phyloP scores from a whole-genome alignment of 805 yeast species.

The Pichia sporocuriosa region DNA sequence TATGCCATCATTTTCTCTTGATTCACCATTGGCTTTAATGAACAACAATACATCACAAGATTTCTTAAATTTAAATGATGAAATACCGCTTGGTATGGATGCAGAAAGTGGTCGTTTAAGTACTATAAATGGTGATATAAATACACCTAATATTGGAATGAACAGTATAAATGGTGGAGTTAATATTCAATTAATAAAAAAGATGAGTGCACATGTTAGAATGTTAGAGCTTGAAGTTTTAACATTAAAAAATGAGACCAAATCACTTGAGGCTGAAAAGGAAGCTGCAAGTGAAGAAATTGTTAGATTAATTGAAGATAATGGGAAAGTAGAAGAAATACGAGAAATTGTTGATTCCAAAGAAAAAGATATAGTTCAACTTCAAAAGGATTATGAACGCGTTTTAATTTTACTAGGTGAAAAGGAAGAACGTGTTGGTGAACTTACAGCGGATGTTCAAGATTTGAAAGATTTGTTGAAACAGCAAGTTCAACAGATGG shows the following conservation, averaged over 20 bases:
- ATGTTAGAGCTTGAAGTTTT: conserved; percentile 73
- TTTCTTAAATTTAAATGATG: conserved; percentile 6
- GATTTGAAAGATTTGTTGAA: conserved; percentile 83
- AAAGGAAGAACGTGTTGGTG: conserved; percentile 78
- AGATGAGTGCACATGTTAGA: conserved; percentile 69
- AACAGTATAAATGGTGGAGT: conserved; percentile 18
- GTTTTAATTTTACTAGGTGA: conserved; percentile 75
- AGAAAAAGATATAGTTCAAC: conserved; percentile 15
- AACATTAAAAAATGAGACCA: conserved; percentile 57
- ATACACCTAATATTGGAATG: not conserved
- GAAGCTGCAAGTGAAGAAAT: conserved; percentile 65
- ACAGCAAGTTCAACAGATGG: conserved; percentile 82
- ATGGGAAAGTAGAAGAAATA: conserved; percentile 36
- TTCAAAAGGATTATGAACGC: conserved; percentile 31
- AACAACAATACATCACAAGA: conserved; percentile 1
- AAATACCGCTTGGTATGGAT: conserved; percentile 12
- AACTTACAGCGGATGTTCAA: conserved; percentile 77
- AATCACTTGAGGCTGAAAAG: conserved; percentile 47
- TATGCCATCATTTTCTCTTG: not conserved
- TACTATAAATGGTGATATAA: conserved; percentile 8
- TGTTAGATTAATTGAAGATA: conserved; percentile 47
- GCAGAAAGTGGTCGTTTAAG: conserved; percentile 13
- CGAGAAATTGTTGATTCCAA: conserved; percentile 23
- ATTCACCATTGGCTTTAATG: conserved; percentile 6
- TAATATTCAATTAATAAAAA: conserved; percentile 60